phyloP scores from a whole-genome alignment of 768 basidiomycete species.

The Tulasnella sp. region DNA sequence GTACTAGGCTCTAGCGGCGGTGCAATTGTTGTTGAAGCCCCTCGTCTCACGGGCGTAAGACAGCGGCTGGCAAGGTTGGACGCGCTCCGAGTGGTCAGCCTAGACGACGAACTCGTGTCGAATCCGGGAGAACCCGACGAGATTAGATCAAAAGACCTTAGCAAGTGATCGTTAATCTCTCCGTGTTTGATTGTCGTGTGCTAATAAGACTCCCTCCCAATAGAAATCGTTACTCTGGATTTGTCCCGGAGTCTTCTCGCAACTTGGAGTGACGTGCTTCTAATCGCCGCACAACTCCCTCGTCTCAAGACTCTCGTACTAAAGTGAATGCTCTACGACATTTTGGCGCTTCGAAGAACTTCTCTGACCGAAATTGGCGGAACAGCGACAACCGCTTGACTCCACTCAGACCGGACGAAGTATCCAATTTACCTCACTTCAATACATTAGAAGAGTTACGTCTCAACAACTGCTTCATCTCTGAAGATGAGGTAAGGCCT shows the following conservation, averaged over 20 bases:
- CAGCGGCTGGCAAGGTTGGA: conserved; percentile 61
- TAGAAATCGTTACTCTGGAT: conserved; percentile 71
- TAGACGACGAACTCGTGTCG: conserved; percentile 62
- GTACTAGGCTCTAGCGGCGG: conserved; percentile 77
- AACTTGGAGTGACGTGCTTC: conserved; percentile 63
- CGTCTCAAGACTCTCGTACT: conserved; percentile 61
- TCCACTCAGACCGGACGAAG: conserved; percentile 34
- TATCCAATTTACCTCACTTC: conserved; percentile 45
- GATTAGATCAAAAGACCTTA: conserved; percentile 58
- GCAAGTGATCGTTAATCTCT: conserved; percentile 45
- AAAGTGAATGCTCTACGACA: conserved; percentile 55
- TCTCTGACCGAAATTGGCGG: conserved; percentile 25
- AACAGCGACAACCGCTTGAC: conserved; percentile 65
- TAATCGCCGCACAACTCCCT: conserved; percentile 59
- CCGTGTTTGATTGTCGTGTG: conserved; percentile 16
- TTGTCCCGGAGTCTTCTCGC: conserved; percentile 70
- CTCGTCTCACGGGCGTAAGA: conserved; percentile 73
- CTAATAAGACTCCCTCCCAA: conserved; percentile 34
- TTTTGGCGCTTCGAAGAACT: conserved; percentile 22
- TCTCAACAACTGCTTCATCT: conserved; percentile 65
- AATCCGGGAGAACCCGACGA: conserved; percentile 48
- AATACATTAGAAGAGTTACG: conserved; percentile 57
- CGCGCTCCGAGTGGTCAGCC: conserved; percentile 69
- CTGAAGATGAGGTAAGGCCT: conserved; percentile 60
- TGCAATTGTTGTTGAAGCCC: conserved; percentile 80